Evolutionary conservation across 805 yeast genomes (phyloP), one percentile per base, ranked within the genome.

Genomic region (Saccharomycopsis babjevae): DNA sequence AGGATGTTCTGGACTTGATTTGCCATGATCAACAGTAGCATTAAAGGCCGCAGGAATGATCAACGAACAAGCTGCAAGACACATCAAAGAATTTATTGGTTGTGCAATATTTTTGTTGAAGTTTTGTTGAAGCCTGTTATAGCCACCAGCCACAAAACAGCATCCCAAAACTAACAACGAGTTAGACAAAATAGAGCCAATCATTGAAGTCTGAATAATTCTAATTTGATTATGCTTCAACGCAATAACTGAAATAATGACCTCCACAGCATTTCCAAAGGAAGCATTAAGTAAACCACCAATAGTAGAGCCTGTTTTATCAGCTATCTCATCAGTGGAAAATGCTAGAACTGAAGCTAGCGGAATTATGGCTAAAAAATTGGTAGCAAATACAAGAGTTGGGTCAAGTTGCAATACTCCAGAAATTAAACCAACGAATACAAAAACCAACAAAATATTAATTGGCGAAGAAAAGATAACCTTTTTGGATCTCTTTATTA

Each of bases 221-320:
- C 96, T 81, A 57, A 94, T 83, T 74, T 94, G 97, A 67, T 89
- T 89, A 54, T 88, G 86, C 67, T 76, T 79, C 67, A 94, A 78
- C 0, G 99, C 99, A 67, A 93, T 90, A 32, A 94, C 77, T 0
- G 97, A 89, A 43, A 94, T 97, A 71, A 94, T 94, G 64, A 94
- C 83, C 76, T 94, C 99, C 22, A 94, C 97, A 1, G 98, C 98
- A 72, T 94, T 94, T 62, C 99, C 99, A 72, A 94, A 89, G 13
- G 97, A 92, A 2, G 99, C 98, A 74, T 94, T 94, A 69, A 94
- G 78, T 65, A 94, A 79, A 0, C 98, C 98, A n/a, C 98, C 98
- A 30, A 93, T 66, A 11, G 97, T 91, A 68, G 89, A 88, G 62
- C 98, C 97, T 36, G 90, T 89, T 65, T 87, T 85, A 62, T 83